Evolutionary conservation across 2,329 filamentous ascomycete species (phyloP), one percentile per base, ranked within the genome.

Genomic region (Hypomyces perniciosus): DNA sequence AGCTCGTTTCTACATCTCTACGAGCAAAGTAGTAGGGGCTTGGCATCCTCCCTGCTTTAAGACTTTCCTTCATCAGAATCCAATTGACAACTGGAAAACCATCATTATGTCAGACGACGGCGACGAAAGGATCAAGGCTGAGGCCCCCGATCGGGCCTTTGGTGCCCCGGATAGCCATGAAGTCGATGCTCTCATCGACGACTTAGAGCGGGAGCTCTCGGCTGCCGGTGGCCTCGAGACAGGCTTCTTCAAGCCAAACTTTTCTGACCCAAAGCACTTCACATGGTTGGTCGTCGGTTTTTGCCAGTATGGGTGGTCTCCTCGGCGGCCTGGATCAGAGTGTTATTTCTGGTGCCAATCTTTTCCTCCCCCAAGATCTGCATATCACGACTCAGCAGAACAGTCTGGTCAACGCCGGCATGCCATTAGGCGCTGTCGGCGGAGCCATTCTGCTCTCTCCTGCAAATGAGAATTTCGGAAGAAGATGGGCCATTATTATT

Each of bases 261-360:
- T 86, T 67, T 73, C 72, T 46, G 76, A 86, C 62, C 81, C 83
- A 0, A 78, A 81, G 60, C 61, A 68, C 50, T 89, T 87, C 64
- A 88, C 84, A 28, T 85, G 77, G 72, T 68, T 85, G 12, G 74
- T 87, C 10, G 83, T 86, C 41, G 80, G 76, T 1, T 88, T 88
- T 88, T 58, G 85, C 85, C n/a, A 85, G 81, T 12, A 86, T 88
- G 82, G 85, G 85, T 45, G 85, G 85, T 62, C 70, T 89, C 26
- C 77, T 88, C 1, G 86, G 83, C 1, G 85, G 85, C 54, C 74
- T 89, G 20, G 85, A 89, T 61, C 85, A 89, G 67, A 85, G 81
- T 42, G 72, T 88, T 50, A 89, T 89, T 59, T 84, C 79, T 9
- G 85, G 85, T 47, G 85, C 85, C 45, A 84, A 85, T 60, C 71